Evolutionary conservation across 371 early-diverging fungal species (phyloP).

Genomic region (Apophysomyces variabilis): DNA sequence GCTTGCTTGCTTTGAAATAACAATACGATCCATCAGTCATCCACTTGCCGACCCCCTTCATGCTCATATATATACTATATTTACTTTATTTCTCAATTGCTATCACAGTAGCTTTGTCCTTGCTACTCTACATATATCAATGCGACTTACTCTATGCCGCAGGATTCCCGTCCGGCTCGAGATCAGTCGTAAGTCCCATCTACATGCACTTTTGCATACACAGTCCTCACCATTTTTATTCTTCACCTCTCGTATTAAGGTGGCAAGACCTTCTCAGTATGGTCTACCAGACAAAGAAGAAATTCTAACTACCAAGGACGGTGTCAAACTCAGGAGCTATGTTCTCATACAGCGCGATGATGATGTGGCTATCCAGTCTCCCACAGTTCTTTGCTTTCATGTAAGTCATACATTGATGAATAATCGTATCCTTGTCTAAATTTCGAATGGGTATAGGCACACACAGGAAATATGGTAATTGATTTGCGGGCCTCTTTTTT

Average conservation of each 20-base stretch:
- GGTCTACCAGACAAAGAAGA: constrained; percentile 79
- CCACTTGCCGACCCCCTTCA: neutral
- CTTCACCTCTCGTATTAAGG: constrained; percentile 8
- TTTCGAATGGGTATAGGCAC: constrained; percentile 58
- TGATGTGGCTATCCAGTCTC: constrained; percentile 61
- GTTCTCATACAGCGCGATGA: constrained; percentile 67
- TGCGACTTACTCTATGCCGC: constrained; percentile 51
- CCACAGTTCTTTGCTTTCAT: constrained; percentile 87
- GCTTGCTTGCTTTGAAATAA: neutral
- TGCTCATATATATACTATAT: constrained; percentile 18
- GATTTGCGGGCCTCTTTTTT: neutral
- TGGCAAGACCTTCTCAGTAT: constrained; percentile 75
- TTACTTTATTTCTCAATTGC: constrained; percentile 22
- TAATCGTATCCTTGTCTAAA: too few species aligned
- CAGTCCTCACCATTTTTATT: neutral
- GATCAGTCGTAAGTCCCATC: constrained; percentile 36
- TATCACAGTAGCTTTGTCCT: constrained; percentile 44
- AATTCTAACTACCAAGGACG: constrained; percentile 80
- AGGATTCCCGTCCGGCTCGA: constrained; percentile 51
- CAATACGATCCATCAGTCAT: neutral
- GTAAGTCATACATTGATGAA: constrained; percentile 40
- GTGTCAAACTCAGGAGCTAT: constrained; percentile 78
- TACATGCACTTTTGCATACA: neutral
- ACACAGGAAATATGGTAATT: constrained; percentile 94
- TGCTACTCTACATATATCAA: constrained; percentile 71